Conservation (phyloP, 306 rosid species). For the Glycine latifolia region DNA sequence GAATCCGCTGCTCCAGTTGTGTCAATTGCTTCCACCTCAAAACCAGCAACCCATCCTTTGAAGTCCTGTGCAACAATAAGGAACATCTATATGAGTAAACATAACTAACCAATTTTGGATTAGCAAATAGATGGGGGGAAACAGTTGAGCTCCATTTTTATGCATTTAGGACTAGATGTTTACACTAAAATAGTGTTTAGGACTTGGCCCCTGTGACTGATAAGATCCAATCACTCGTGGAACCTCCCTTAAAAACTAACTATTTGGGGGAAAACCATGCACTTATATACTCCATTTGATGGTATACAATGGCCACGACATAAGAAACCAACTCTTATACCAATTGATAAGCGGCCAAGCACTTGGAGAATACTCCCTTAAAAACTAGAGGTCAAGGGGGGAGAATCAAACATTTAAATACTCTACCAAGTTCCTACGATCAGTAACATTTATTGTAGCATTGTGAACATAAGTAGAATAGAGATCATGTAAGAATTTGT, state of each 20-base stretch:
- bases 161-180: not conserved
- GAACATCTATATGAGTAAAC: not conserved
- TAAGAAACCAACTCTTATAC: too few relatives aligned
- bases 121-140: not conserved
- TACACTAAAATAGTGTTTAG: not conserved
- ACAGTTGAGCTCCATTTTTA: not conserved
- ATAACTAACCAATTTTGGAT: not conserved
- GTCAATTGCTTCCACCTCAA: conserved; percentile 47
- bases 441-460: not conserved
- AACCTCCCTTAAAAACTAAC: too few relatives aligned
- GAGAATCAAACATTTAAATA: too few relatives aligned
- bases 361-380: too few relatives aligned
- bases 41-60: conserved; percentile 50
- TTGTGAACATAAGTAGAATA: not conserved
- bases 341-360: too few relatives aligned
- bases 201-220: not conserved
- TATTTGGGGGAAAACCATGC: too few relatives aligned
- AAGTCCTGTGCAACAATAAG: conserved; percentile 36
- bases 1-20: conserved; percentile 47
- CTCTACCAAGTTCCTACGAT: too few relatives aligned
- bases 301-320: too few relatives aligned
- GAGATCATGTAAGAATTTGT: not conserved
- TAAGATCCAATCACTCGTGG: too few relatives aligned
- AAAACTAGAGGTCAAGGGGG: too few relatives aligned
- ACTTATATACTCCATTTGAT: too few relatives aligned